Conservation (phyloP, 2,329 filamentous ascomycete genomes). For the Aspergillus udagawae region DNA sequence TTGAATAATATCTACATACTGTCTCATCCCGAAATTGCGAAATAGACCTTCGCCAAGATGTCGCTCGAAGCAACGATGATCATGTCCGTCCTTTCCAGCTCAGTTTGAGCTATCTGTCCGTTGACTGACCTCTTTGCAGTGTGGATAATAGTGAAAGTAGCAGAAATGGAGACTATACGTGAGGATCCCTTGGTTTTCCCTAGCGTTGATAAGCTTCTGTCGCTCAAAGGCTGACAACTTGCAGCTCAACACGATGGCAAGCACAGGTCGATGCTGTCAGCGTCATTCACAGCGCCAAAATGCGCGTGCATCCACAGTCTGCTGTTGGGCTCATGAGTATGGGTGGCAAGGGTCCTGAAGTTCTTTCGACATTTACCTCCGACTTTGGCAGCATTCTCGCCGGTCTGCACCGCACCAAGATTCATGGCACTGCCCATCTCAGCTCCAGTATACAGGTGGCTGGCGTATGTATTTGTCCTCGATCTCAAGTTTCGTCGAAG, state of each 20-base stretch:
- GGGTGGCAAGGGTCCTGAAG: slow-evolving; percentile 95
- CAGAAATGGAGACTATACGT: slow-evolving; percentile 87
- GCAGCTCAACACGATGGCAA: slow-evolving; percentile 88
- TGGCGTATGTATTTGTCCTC: slow-evolving; percentile 58
- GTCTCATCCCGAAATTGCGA: slow-evolving; percentile 1
- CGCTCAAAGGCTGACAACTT: slow-evolving; percentile 25
- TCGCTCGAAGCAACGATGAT: slow-evolving; percentile 99
- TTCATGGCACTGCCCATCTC: slow-evolving; percentile 81
- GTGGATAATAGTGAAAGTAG: slow-evolving; percentile 99
- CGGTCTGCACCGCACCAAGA: slow-evolving; percentile 89
- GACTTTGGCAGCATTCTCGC: slow-evolving; percentile 95
- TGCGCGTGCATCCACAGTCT: slow-evolving; percentile 91
- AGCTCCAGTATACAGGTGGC: slow-evolving; percentile 95
- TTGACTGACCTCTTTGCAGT: slow-evolving; percentile 39
- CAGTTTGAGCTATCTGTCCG: slow-evolving; percentile 8
- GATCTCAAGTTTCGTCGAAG: background rate
- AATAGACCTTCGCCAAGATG: slow-evolving; percentile 63
- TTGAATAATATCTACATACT: background rate
- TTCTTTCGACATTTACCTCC: slow-evolving; percentile 91
- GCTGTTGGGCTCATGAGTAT: slow-evolving; percentile 98
- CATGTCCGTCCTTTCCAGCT: slow-evolving; percentile 48
- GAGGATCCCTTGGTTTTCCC: slow-evolving; percentile 21
- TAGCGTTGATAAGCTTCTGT: slow-evolving; percentile 8
- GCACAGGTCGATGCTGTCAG: slow-evolving; percentile 93
- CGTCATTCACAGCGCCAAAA: slow-evolving; percentile 93